Conservation (phyloP, 129 eudicot genomes). For the Flaveria linearis region DNA sequence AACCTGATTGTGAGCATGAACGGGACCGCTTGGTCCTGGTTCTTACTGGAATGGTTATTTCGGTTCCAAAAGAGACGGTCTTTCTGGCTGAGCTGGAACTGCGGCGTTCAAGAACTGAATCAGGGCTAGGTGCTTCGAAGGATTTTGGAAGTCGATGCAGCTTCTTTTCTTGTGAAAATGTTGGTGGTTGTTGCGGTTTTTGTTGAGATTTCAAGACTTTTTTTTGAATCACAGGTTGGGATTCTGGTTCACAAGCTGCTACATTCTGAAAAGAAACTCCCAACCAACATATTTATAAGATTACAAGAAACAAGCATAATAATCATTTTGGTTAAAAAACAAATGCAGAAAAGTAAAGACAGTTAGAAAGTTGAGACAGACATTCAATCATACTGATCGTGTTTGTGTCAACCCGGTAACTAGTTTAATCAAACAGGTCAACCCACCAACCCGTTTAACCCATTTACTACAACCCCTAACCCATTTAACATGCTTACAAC, state of each 20-base stretch:
- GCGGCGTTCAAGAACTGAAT: conserved; percentile 67
- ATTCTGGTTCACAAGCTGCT: conserved; percentile 19
- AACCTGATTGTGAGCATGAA: background rate
- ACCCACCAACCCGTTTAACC: background rate
- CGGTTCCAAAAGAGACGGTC: conserved; percentile 32
- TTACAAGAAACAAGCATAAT: background rate
- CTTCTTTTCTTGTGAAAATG: conserved; percentile 12
- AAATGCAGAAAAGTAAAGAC: background rate
- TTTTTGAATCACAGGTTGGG: conserved; percentile 6
- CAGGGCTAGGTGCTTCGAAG: conserved; percentile 69
- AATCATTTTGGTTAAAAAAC: background rate
- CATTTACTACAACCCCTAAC: background rate
- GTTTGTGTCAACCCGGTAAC: background rate
- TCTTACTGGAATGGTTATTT: conserved; percentile 38
- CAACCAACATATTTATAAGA: background rate
- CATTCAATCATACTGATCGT: background rate
- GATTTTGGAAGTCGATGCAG: conserved; percentile 20
- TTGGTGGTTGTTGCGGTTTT: conserved; percentile 13
- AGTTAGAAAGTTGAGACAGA: background rate
- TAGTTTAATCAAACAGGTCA: background rate
- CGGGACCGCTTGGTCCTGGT: conserved; percentile 58
- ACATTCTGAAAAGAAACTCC: conserved; percentile 19
- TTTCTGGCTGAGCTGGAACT: conserved; percentile 50
- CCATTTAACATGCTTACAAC: background rate
- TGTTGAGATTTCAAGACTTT: conserved; percentile 17